These are phyloP conservation scores for Rhinocladiella similis DNA, from an alignment of 2,329 filamentous ascomycete genomes.

Conservation along the genomic window DNA sequence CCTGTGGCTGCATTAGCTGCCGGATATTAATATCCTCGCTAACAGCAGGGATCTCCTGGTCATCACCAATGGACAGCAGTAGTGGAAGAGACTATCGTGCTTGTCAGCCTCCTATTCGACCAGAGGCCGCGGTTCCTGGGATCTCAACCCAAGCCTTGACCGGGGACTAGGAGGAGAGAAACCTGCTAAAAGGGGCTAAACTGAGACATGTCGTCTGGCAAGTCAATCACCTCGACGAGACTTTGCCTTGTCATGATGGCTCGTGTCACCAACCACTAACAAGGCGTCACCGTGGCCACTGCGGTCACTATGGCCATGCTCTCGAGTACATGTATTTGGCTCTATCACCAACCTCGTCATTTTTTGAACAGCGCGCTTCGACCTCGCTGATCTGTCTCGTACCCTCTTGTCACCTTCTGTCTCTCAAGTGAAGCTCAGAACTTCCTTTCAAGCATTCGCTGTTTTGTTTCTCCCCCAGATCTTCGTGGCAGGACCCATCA, in stretches of 20 bases:
- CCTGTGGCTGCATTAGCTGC: slow-evolving; percentile 20
- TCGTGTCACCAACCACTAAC: slow-evolving; percentile 15
- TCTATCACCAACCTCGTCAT: slow-evolving; percentile 15
- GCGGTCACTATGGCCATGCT: background rate
- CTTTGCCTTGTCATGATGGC: background rate
- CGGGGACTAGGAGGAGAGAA: slow-evolving; percentile 9
- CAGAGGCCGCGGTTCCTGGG: slow-evolving; percentile 2
- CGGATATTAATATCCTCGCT: slow-evolving; percentile 25
- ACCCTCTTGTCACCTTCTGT: background rate
- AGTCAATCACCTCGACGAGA: background rate
- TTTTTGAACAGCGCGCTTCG: slow-evolving; percentile 2
- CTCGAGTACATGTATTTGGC: background rate
- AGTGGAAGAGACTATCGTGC: background rate
- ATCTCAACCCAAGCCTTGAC: background rate
- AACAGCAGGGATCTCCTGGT: background rate
- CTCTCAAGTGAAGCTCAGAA: background rate
- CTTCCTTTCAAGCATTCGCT: background rate
- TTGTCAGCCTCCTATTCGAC: slow-evolving; percentile 6
- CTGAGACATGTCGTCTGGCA: slow-evolving; percentile 20
- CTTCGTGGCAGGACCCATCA: background rate
- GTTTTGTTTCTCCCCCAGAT: background rate
- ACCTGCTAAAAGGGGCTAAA: slow-evolving; percentile 14
- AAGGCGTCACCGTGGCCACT: background rate
- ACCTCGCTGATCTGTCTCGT: background rate
- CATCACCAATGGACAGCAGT: background rate